Base-by-base conservation (phyloP, 1,139 yeast species). In the Candida buenavistaensis region DNA sequence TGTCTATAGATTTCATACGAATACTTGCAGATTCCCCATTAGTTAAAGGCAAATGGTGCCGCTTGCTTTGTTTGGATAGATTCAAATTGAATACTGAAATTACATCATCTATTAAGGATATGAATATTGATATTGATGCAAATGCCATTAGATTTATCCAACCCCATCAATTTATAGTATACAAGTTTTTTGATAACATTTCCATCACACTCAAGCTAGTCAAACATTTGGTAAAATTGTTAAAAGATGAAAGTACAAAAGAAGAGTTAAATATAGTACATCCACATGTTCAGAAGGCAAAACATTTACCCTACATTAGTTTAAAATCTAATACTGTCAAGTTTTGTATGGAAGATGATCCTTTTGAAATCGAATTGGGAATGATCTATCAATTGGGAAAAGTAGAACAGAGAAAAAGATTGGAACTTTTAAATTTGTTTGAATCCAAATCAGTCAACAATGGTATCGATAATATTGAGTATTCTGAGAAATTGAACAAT, bases 381-480 rank as follows among this genome's bases (percentile, higher is more conserved):
- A 73, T 84, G 74, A 81, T 86, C 16, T 86, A 77, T 56, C 92
- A 85, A 50, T 71, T 87, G 22, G 96, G 96, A 2, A 45, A 72
- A 33, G 60, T 75, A 4, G 97, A 88, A 50, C 95, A 86, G 51
- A 65, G 75, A 38, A 68, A 73, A 39, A 64, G 97, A 35, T 40
- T 76, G 28, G 89, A 81, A 30, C 78, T 82, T 47, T 55, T 68
- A 27, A 59, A 61, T 5, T 60, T 78, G 5, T 82, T 85, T 50
- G 82, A 83, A 24, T 53, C 43, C 3, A 43, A 34, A 28, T 39
- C 32, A 32, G 36, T 30, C 3, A 31, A 42, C 4, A 27, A 29
- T 2, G 26, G 28, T 6, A 12, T 26, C 11, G 35, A 37, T 22
- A 35, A 34, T 6, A 44, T 41, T 16, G 24, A 26, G n/a, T 36